phyloP scores from a whole-genome alignment of 495 filamentous ascomycete species.

The Hypoxylon rickii region DNA sequence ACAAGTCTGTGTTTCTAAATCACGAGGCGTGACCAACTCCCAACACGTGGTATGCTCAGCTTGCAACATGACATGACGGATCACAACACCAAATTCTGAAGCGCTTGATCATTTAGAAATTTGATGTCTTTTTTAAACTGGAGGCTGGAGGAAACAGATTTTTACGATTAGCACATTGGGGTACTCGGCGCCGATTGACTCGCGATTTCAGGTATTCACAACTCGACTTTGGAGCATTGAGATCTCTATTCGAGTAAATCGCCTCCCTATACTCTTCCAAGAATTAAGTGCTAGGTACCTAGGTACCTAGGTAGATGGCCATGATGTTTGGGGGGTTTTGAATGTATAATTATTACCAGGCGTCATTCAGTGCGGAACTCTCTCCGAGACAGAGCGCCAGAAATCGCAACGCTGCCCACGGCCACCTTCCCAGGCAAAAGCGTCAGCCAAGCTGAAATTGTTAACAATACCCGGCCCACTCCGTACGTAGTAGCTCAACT shows the following conservation, averaged over 20 bases:
- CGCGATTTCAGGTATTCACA: too few relatives aligned
- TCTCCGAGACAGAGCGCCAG: conserved; percentile 41
- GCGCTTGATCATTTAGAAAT: neutral
- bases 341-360: neutral
- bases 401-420: conserved; percentile 61
- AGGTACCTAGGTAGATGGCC: neutral
- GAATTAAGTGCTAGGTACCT: neutral
- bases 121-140: too few relatives aligned
- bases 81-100: conserved; percentile 7
- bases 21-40: conserved; percentile 8
- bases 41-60: conserved; percentile 18
- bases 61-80: conserved; percentile 11
- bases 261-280: neutral
- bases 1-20: conserved; percentile 1
- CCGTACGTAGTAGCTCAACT: conserved; percentile 40
- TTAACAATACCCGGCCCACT: conserved; percentile 50
- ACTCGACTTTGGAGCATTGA: too few relatives aligned
- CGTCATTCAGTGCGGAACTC: conserved; percentile 22
- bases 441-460: conserved; percentile 52
- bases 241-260: too few relatives aligned
- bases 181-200: too few relatives aligned
- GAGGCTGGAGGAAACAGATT: too few relatives aligned
- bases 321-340: too few relatives aligned
- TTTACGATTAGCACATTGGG: too few relatives aligned
- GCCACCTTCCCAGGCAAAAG: conserved; percentile 60